Conservation (phyloP, 805 yeast genomes). For the Candida ficus region DNA sequence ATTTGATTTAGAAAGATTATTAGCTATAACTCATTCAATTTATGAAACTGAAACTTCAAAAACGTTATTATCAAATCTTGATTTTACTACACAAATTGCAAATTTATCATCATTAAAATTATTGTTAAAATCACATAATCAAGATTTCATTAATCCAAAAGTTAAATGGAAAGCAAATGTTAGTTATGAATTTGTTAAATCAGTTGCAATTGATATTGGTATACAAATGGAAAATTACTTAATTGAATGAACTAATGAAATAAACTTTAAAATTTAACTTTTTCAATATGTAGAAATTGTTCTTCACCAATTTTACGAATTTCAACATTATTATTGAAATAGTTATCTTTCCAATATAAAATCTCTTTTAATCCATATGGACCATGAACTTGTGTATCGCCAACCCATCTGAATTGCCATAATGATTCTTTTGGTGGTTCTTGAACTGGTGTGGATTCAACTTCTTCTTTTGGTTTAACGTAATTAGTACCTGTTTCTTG, state of each 20-base stretch:
- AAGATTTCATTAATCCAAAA: constrained; percentile 58
- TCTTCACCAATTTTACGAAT: constrained; percentile 29
- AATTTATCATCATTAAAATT: constrained; percentile 31
- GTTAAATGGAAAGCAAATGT: constrained; percentile 78
- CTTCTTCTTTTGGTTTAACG: constrained; percentile 5
- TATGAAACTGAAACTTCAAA: constrained; percentile 38
- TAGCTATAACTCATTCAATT: constrained; percentile 76
- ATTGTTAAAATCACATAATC: constrained; percentile 29
- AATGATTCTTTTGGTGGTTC: constrained; percentile 22
- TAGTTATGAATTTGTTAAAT: constrained; percentile 57
- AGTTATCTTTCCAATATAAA: constrained; percentile 41
- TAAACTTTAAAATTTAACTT: background rate
- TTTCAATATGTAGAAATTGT: constrained; percentile 14
- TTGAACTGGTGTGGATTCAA: background rate
- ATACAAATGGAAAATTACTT: constrained; percentile 65
- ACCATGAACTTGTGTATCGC: constrained; percentile 41
- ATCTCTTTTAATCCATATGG: constrained; percentile 46
- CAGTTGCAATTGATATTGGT: constrained; percentile 56
- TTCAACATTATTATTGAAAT: constrained; percentile 42
- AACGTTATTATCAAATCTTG: constrained; percentile 29
- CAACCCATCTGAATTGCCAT: constrained; percentile 49
- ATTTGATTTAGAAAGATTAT: constrained; percentile 72
- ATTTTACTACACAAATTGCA: constrained; percentile 29
- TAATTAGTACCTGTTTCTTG: constrained; percentile 38
- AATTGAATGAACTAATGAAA: constrained; percentile 23